phyloP scores from a whole-genome alignment of 2,329 filamentous ascomycete species.

The Daldinia sp. region DNA sequence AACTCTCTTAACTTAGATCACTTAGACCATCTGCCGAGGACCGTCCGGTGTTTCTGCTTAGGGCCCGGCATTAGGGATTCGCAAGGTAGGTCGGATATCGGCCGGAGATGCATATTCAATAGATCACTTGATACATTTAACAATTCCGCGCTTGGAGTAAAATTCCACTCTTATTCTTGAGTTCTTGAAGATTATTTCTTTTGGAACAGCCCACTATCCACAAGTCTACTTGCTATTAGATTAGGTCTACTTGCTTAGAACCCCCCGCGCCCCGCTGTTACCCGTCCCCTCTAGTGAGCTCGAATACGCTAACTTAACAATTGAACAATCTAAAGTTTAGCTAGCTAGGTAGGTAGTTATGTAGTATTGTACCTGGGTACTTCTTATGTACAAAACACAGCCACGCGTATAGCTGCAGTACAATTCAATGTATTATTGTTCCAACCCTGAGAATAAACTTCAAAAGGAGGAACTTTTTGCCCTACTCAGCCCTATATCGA shows the following conservation, averaged over 20 bases:
- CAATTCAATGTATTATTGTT: background rate
- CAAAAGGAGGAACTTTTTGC: background rate
- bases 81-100: constrained; percentile 6
- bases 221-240: too few relatives aligned
- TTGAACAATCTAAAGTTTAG: too few relatives aligned
- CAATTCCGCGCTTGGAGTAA: constrained; percentile 3
- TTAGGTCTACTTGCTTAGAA: background rate
- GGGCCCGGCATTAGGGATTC: background rate
- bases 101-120: constrained; percentile 14
- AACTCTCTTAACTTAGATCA: background rate
- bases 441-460: constrained; percentile 16
- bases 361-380: background rate
- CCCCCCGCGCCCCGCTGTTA: constrained; percentile 23
- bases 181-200: background rate
- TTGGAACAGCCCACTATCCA: too few relatives aligned
- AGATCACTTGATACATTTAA: constrained; percentile 22
- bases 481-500: constrained; percentile 14
- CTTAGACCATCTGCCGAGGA: background rate
- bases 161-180: background rate
- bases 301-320: background rate
- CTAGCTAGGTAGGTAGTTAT: background rate
- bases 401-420: background rate
- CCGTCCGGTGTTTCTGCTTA: constrained; percentile 1
- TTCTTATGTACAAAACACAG: background rate
- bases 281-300: background rate